phyloP scores from a whole-genome alignment of 2,329 filamentous ascomycete genomes.

The Fusarium transvaalense region DNA sequence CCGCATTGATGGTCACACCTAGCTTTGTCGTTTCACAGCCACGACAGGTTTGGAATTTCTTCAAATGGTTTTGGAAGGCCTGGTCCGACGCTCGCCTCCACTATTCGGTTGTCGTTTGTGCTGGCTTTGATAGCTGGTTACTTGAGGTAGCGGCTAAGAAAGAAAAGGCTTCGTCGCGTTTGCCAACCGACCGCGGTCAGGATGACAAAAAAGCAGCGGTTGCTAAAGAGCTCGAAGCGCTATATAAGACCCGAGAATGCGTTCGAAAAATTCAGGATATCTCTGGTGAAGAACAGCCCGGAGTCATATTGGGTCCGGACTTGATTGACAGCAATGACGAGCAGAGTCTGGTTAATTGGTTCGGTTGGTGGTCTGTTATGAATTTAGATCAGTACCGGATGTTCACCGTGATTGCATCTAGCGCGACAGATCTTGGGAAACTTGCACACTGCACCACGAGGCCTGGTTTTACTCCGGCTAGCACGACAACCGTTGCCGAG shows the following conservation, averaged over 20 bases:
- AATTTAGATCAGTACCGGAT: conserved; percentile 65
- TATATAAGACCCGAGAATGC: conserved; percentile 43
- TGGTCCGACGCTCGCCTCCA: conserved; percentile 26
- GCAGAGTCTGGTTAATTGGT: conserved; percentile 73
- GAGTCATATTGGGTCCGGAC: conserved; percentile 61
- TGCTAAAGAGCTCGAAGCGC: conserved; percentile 30
- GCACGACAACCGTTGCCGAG: conserved; percentile 51
- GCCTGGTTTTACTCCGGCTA: conserved; percentile 49
- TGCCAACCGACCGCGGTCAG: background rate
- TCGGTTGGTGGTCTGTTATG: conserved; percentile 67
- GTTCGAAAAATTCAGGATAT: conserved; percentile 36
- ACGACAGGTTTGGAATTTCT: conserved; percentile 50
- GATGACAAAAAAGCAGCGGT: background rate
- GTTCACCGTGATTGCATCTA: conserved; percentile 68
- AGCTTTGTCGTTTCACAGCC: conserved; percentile 58
- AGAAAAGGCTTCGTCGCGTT: background rate
- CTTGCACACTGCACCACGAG: conserved; percentile 44
- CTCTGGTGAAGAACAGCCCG: conserved; percentile 23
- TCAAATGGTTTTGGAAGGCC: conserved; percentile 54
- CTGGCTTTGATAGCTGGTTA: conserved; percentile 50
- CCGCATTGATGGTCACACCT: conserved; percentile 57
- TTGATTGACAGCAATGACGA: conserved; percentile 70
- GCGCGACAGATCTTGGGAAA: conserved; percentile 32
- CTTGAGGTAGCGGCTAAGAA: conserved; percentile 46
- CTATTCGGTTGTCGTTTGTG: conserved; percentile 50